Evolutionary conservation across 495 filamentous ascomycete species (phyloP), one percentile per base, ranked within the genome.

Genomic region (Neurospora intermedia): DNA sequence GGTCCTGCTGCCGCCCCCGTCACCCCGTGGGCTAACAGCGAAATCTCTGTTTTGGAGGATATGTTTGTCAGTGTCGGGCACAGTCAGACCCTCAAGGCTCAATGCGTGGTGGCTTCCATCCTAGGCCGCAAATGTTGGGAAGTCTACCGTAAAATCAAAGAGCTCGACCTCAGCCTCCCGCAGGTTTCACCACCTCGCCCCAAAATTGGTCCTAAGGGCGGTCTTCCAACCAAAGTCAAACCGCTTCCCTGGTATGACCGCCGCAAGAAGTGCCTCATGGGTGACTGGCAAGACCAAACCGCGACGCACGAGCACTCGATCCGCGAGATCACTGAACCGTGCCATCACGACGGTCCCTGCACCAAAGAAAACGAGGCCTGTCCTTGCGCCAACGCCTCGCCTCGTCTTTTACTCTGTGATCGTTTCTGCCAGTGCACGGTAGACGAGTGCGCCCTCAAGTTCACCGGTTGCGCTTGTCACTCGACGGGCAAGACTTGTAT

Each of bases 381-480:
- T 75, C 80, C 83, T 6, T 92, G 90, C 75, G 84, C 84, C 42
- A 76, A 81, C 27, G 81, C 81, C 15, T 82, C 83, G 2, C 72
- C 74, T 11, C 76, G 71, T 69, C 72, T 74, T 31, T 79, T 92
- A 48, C 84, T 89, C 23, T 94, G 91, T 75, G 91, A 94, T 76
- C 88, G 88, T 70, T 87, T 86, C 70, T 93, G 91, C 74, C 81
- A 80, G 5, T 94, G 91, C 77, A 85, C 84, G 6, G 79, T 85
- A 3, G 81, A 85, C 4, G 81, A 84, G 40, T 93, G 91, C 74
- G 83, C 83, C 18, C 81, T 89, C 38, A 88, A 89, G 71, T 93
- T 89, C 78, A 88, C 85, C 5, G 91, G 91, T 31, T 93, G 91
- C 77, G 81, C 82, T 4, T 93, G 91, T 77, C 83, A 84, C 54